Evolutionary conservation across 768 basidiomycete genomes (phyloP), one percentile per base, ranked within the genome.

Genomic region (Dacryopinax spathularia): DNA sequence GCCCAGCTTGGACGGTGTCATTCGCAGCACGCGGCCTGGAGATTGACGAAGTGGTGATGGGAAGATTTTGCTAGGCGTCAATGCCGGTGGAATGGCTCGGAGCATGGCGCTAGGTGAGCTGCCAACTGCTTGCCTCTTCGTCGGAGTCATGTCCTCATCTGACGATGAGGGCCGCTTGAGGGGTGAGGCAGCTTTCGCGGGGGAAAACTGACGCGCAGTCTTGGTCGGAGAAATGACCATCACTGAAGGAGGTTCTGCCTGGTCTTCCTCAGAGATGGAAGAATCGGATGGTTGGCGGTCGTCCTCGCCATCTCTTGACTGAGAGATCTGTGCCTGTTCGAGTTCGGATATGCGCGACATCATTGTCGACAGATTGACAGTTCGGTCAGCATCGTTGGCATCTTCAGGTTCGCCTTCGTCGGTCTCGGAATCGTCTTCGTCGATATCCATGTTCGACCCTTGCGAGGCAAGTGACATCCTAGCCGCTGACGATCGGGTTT

Each of bases 391-490:
- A 18, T 56, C 48, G 48, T 56, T 29, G 48, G 15, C 48, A 56
- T 56, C 48, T 15, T 27, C 5, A 3, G 29, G 48, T 13, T 56
- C 48, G 5, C 31, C 48, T 27, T 56, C 48, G 31, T 56, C 48
- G 25, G 48, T 27, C 9, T 20, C 25, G 2, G 48, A 56, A 29
- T 31, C 29, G 18, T 56, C 48, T 22, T 56, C 48, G 25, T 56
- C 48, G 29, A 56, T 56, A 56, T 56, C 48, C 48, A 56, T 56
- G 25, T 56, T 56, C 25, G 48, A 56, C 15, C 48, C 48, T 20
- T 13, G 10, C 9, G 48, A 56, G 13, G 20, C 20, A 18, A 56
- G 15, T 9, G 48, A 56, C 48, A 56, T 5, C 7, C 48, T 25
- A 4, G 48, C 12, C 10, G 20, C 13, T 9, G 5, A 3, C 15